Conservation (phyloP, 2,329 filamentous ascomycete species). For the Penicillium sp. region DNA sequence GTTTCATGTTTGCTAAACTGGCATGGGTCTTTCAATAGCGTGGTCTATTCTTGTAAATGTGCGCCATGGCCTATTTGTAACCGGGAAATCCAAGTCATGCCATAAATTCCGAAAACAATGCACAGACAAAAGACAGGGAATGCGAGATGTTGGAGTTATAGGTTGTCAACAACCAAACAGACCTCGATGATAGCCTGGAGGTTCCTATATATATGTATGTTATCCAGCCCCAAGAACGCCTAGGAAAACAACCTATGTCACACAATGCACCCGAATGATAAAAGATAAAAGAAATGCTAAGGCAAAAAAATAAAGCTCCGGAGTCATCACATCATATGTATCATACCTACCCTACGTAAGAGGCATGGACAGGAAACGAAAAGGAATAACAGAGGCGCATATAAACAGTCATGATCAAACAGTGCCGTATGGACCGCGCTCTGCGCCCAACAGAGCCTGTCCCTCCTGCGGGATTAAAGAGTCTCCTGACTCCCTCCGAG, state of each 20-base stretch:
- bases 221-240: background rate
- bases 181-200: background rate
- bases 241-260: background rate
- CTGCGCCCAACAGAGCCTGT: conserved; percentile 25
- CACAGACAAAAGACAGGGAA: background rate
- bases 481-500: conserved; percentile 20
- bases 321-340: conserved; percentile 8
- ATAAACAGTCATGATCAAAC: conserved; percentile 19
- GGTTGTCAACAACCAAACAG: too few relatives aligned
- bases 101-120: background rate
- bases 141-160: background rate
- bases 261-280: background rate
- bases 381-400: background rate
- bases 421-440: conserved; percentile 28
- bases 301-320: background rate
- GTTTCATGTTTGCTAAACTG: background rate
- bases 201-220: background rate
- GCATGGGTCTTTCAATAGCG: background rate
- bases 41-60: conserved; percentile 1
- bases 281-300: background rate
- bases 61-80: background rate
- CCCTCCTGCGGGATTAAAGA: conserved; percentile 19
- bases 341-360: background rate
- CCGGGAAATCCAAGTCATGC: background rate
- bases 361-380: background rate